Base-by-base conservation (phyloP, 805 yeast species). In the Komagataella mondaviorum region DNA sequence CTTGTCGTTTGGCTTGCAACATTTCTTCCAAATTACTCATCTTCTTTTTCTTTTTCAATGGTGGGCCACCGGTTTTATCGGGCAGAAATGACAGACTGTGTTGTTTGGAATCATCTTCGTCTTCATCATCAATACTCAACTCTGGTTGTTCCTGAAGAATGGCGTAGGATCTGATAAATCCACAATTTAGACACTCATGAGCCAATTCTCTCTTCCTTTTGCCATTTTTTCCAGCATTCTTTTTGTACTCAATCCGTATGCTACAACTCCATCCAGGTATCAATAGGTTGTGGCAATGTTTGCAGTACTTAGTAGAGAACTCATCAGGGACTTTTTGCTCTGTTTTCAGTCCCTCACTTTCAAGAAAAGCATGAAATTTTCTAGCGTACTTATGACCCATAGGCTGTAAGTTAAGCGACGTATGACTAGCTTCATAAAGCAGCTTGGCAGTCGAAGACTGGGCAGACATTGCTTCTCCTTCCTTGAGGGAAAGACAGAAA, bases 141-240 rank as follows among this genome's bases (percentile, higher is more conserved):
- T 36, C 51, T 44, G 5, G 55, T 46, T 44, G 45, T 44, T 20
- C 18, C 17, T 47, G 36, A 5, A 10, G 12, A 10, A 16, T 23
- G 22, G 16, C 39, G 12, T n/a, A 10, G 16, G 45, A 6, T 6
- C 18, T 57, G 5, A 46, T 36, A 23, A 47, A 49, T 2, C 49
- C 51, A 46, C 66, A 63, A 6, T 45, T 45, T 55, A 56, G 49
- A 51, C 67, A 63, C 24, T 48, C 48, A 49, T 61, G 60, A 14
- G 51, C 45, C 23, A 63, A 47, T 24, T 48, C 44, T 54, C 47
- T 48, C 43, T 45, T 54, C 52, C 47, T 53, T 4, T 44, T 47
- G 6, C 44, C 43, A 16, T 36, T 23, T n/a, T 7, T 47, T 45
- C 45, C 39, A 8, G 39, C 44, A 23, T 30, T 18, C 48, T n/a